Evolutionary conservation across 2,329 filamentous ascomycete species (phyloP).

Genomic region (Claviceps sp.): DNA sequence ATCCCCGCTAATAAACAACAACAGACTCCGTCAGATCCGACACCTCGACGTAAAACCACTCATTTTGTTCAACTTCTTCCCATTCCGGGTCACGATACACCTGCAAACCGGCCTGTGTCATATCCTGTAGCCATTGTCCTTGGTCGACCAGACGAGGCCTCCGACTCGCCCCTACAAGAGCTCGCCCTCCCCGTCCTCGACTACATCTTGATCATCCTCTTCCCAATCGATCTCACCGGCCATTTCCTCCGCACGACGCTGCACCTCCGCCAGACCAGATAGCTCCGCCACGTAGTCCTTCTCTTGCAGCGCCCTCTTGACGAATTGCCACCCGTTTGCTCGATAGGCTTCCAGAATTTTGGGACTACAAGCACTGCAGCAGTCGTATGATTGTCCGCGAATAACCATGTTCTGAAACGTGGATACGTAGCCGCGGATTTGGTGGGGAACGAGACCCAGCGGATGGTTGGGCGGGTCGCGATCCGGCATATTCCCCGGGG

Average conservation of each 20-base stretch:
- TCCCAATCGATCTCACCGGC: slow-evolving; percentile 46
- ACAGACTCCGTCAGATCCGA: background rate
- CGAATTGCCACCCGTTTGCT: slow-evolving; percentile 59
- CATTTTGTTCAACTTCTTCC: too few species aligned
- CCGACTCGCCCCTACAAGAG: slow-evolving; percentile 20
- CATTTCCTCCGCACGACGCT: slow-evolving; percentile 41
- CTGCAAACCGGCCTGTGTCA: background rate
- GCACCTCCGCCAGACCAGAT: slow-evolving; percentile 61
- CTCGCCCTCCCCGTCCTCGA: slow-evolving; percentile 42
- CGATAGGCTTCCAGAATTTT: slow-evolving; percentile 56
- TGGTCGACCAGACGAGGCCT: background rate
- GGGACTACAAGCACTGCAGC: slow-evolving; percentile 67
- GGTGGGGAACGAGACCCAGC: slow-evolving; percentile 62
- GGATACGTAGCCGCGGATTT: slow-evolving; percentile 64
- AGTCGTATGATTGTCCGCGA: slow-evolving; percentile 61
- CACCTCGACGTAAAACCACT: background rate
- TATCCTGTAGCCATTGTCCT: too few species aligned
- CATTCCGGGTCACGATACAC: background rate
- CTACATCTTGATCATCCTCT: slow-evolving; percentile 36
- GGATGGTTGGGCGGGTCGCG: slow-evolving; percentile 45
- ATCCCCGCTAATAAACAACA: too few species aligned
- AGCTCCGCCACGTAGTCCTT: slow-evolving; percentile 68
- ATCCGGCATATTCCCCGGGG: slow-evolving; percentile 29
- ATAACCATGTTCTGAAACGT: slow-evolving; percentile 64
- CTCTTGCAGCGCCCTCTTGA: slow-evolving; percentile 60